Conservation (phyloP, 768 basidiomycete genomes). For the Rhizopogon salebrosus region DNA sequence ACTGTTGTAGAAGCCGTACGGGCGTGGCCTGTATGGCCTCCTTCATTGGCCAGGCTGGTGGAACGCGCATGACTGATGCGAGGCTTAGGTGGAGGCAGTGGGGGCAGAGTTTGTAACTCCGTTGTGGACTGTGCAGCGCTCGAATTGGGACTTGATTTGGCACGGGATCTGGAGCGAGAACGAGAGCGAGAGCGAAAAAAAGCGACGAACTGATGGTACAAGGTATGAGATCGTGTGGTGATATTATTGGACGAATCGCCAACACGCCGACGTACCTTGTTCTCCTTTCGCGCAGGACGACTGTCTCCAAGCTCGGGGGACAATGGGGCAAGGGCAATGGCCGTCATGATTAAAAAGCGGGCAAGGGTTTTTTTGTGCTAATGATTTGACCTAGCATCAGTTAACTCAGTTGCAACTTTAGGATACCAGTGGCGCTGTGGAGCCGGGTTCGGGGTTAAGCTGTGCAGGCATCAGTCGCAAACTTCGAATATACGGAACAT, state of each 20-base stretch:
- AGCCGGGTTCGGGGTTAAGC: background rate
- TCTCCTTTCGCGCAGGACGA: slow-evolving; percentile 31
- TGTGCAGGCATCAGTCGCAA: slow-evolving; percentile 4
- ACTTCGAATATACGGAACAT: background rate
- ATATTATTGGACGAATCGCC: background rate
- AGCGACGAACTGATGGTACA: slow-evolving; percentile 44
- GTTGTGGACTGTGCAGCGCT: slow-evolving; percentile 5
- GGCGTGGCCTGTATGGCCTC: slow-evolving; percentile 1
- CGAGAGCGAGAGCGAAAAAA: slow-evolving; percentile 64
- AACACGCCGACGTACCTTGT: slow-evolving; percentile 31
- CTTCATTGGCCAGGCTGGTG: slow-evolving; percentile 5
- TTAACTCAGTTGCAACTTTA: slow-evolving; percentile 1
- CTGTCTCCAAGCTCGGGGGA: slow-evolving; percentile 1
- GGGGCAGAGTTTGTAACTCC: slow-evolving; percentile 13
- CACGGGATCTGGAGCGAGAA: slow-evolving; percentile 30
- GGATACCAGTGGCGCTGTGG: slow-evolving; percentile 2
- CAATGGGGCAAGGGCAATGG: background rate
- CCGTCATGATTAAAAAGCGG: slow-evolving; percentile 6
- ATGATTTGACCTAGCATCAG: background rate
- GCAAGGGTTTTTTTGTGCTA: slow-evolving; percentile 6
- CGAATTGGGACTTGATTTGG: slow-evolving; percentile 2
- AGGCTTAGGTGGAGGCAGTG: slow-evolving; percentile 1
- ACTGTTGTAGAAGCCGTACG: slow-evolving; percentile 12
- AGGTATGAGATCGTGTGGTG: background rate
- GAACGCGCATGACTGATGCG: slow-evolving; percentile 12